phyloP scores from a whole-genome alignment of 2,329 filamentous ascomycete genomes.

The Fusarium metavorans region DNA sequence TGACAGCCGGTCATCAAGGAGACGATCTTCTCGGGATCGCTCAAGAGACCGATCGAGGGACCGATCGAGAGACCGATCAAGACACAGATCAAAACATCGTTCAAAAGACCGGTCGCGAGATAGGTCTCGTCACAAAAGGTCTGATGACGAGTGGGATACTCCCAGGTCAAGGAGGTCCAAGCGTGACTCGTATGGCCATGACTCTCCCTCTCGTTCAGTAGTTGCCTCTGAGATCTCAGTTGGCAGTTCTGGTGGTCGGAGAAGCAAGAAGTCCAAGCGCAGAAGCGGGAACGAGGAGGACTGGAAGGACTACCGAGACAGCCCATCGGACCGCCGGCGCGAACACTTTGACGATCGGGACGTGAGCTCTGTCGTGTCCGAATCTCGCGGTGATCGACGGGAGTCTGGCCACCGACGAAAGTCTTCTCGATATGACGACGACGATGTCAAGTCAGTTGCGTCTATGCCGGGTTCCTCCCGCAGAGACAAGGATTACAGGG shows the following conservation, averaged over 20 bases:
- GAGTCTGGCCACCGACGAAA: constrained; percentile 50
- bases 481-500: constrained; percentile 48
- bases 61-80: constrained; percentile 19
- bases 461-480: constrained; percentile 49
- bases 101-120: constrained; percentile 15
- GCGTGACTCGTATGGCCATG: constrained; percentile 46
- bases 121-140: constrained; percentile 18
- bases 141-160: constrained; percentile 49
- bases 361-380: constrained; percentile 63
- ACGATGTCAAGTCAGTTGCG: constrained; percentile 62
- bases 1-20: constrained; percentile 30
- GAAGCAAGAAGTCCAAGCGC: constrained; percentile 55
- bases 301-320: constrained; percentile 49
- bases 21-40: constrained; percentile 29
- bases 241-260: constrained; percentile 53
- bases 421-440: constrained; percentile 56
- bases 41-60: constrained; percentile 14
- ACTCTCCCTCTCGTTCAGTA: constrained; percentile 49
- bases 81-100: constrained; percentile 9
- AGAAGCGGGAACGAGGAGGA: constrained; percentile 52
- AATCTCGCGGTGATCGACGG: constrained; percentile 50
- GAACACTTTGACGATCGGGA: constrained; percentile 61
- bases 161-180: constrained; percentile 52
- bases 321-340: constrained; percentile 54
- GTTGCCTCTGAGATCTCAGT: constrained; percentile 54